Percentiles rank a stretch among this genome's conserved stretches.
These are phyloP conservation scores for Capsicum chinense DNA, from an alignment of 257 asterid genomes.

Conservation along the genomic window DNA sequence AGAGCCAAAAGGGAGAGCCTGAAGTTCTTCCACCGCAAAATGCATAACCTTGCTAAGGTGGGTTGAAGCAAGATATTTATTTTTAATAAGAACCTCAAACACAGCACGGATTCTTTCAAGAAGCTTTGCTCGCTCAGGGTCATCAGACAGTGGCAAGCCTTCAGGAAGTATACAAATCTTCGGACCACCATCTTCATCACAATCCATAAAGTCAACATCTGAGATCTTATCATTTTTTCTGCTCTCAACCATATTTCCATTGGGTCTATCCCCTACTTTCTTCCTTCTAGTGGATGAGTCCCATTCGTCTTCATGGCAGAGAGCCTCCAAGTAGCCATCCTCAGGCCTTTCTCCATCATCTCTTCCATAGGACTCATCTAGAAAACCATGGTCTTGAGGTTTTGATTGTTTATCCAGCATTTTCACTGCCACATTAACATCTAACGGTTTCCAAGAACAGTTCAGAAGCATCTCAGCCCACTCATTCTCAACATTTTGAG, in stretches of 20 bases:
- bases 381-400: conserved; percentile 48
- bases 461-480: conserved; percentile 90
- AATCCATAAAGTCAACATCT: conserved; percentile 81
- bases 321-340: conserved; percentile 69
- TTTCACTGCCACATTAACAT: conserved; percentile 57
- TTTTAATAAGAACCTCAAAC: conserved; percentile 67
- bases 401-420: conserved; percentile 56
- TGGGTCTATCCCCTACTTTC: conserved; percentile 49
- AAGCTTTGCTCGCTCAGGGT: conserved; percentile 81
- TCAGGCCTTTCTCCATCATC: conserved; percentile 54
- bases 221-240: conserved; percentile 57
- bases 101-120: conserved; percentile 70
- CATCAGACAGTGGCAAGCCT: conserved; percentile 84
- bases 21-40: conserved; percentile 86
- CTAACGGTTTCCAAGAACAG: conserved; percentile 87
- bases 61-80: conserved; percentile 78
- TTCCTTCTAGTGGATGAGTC: conserved; percentile 60
- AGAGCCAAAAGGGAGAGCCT: conserved; percentile 71
- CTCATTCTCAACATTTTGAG: conserved; percentile 70
- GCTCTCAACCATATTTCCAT: conserved; percentile 44
- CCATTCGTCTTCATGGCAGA: conserved; percentile 62
- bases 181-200: conserved; percentile 65
- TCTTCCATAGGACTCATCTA: conserved; percentile 54
- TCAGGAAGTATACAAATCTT: conserved; percentile 55
- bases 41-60: conserved; percentile 86